These are phyloP conservation scores for Myriosclerotinia scirpicola DNA, from an alignment of 2,329 filamentous ascomycete species.

Conservation along the genomic window DNA sequence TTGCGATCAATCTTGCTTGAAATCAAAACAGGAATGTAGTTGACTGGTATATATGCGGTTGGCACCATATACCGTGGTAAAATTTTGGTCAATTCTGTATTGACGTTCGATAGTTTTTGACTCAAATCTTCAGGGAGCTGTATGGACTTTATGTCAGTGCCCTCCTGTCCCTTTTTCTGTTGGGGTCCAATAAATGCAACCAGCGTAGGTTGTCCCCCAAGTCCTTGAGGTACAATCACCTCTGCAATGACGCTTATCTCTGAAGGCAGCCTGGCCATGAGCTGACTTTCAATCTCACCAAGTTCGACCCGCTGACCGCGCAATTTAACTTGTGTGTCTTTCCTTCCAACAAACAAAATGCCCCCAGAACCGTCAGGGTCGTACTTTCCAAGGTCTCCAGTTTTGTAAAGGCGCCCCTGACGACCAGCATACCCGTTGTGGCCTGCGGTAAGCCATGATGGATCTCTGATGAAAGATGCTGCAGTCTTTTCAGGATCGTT, in stretches of 20 bases:
- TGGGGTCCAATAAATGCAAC: conserved; percentile 11
- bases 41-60: conserved; percentile 39
- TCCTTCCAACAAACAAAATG: conserved; percentile 55
- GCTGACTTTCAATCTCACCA: conserved; percentile 49
- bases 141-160: conserved; percentile 15
- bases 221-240: conserved; percentile 38
- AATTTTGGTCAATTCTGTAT: conserved; percentile 36
- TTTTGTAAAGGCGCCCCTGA: conserved; percentile 54
- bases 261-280: conserved; percentile 43
- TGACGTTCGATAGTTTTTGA: conserved; percentile 19
- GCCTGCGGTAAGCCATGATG: conserved; percentile 45
- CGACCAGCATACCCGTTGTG: conserved; percentile 39
- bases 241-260: conserved; percentile 40
- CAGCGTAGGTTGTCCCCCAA: conserved; percentile 38
- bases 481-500: conserved; percentile 58
- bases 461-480: conserved; percentile 57
- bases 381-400: conserved; percentile 59
- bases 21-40: conserved; percentile 37
- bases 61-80: conserved; percentile 43
- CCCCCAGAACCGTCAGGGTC: conserved; percentile 52
- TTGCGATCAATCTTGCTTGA: conserved; percentile 44
- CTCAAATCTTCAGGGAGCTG: conserved; percentile 11
- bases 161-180: neutral
- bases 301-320: conserved; percentile 65
- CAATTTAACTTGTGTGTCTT: conserved; percentile 68